Percentiles rank a stretch among this genome's conserved stretches.
Evolutionary conservation across 495 filamentous ascomycete species (phyloP).

Genomic region (Copromyces sp.): DNA sequence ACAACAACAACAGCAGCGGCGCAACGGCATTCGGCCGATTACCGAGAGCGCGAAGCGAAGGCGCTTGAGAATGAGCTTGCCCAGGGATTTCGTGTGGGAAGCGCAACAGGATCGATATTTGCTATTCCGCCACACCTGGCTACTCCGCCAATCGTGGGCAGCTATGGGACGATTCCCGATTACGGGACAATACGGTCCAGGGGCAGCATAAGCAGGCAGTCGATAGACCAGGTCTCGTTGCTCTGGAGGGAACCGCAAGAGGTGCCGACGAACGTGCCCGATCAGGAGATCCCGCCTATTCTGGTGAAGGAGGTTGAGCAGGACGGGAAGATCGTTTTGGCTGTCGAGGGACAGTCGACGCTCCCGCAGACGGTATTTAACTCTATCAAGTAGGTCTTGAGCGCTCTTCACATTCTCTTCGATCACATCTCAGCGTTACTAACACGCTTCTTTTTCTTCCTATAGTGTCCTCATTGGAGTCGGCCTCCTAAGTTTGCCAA

Average conservation of each 20-base stretch:
- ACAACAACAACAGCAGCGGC: constrained; percentile 5
- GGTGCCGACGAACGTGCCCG: constrained; percentile 30
- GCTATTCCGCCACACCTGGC: constrained; percentile 51
- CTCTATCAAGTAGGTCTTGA: constrained; percentile 58
- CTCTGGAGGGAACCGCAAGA: constrained; percentile 63
- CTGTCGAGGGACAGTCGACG: constrained; percentile 85
- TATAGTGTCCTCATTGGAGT: constrained; percentile 73
- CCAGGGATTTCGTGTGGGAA: constrained; percentile 24
- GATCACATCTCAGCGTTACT: constrained; percentile 1
- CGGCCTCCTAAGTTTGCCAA: constrained; percentile 76
- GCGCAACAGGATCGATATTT: constrained; percentile 42
- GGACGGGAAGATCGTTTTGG: constrained; percentile 71
- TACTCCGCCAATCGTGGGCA: constrained; percentile 53
- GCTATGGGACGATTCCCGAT: constrained; percentile 52
- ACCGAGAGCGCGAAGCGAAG: constrained; percentile 32
- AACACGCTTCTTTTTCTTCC: not conserved
- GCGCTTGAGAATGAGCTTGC: constrained; percentile 28
- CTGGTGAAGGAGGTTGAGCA: constrained; percentile 81
- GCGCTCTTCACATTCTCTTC: not conserved
- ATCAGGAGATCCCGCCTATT: constrained; percentile 67
- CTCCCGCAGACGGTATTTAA: constrained; percentile 95
- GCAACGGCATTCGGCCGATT: constrained; percentile 14
- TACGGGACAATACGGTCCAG: constrained; percentile 65
- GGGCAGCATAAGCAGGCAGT: constrained; percentile 48
- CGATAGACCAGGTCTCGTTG: constrained; percentile 60